phyloP scores from a whole-genome alignment of 331 rosid species.

The Quercus lobata region DNA sequence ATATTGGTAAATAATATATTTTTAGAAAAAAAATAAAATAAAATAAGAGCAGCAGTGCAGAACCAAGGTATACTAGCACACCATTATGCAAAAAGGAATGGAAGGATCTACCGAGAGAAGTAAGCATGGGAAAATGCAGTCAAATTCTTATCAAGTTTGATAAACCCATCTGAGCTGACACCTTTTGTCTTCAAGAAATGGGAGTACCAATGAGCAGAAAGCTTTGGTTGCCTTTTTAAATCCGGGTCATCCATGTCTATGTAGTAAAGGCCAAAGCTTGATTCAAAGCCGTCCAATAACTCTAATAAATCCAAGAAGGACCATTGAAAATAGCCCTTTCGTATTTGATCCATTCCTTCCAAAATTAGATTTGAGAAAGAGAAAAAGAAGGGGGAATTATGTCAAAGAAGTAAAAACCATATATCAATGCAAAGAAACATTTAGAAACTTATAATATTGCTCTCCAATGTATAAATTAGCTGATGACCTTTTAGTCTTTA shows the following conservation, averaged over 20 bases:
- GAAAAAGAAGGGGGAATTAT: background rate
- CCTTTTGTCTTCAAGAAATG: slow-evolving; percentile 32
- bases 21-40: too few species aligned
- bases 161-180: slow-evolving; percentile 4
- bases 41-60: too few species aligned
- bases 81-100: background rate
- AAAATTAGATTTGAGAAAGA: background rate
- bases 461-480: too few species aligned
- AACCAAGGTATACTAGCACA: background rate
- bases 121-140: background rate
- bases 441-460: too few species aligned
- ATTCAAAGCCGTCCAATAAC: slow-evolving; percentile 29
- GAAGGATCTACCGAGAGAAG: background rate
- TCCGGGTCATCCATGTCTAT: slow-evolving; percentile 43
- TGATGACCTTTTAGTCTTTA: too few species aligned
- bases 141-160: slow-evolving; percentile 15
- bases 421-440: background rate
- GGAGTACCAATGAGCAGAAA: slow-evolving; percentile 61
- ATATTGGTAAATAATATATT: too few species aligned
- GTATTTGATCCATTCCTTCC: slow-evolving; percentile 53
- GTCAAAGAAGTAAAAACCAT: background rate
- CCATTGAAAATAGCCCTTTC: slow-evolving; percentile 63
- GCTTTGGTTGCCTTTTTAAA: slow-evolving; percentile 52
- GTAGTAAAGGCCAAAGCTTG: slow-evolving; percentile 40
- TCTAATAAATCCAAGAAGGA: slow-evolving; percentile 53